These are phyloP conservation scores for Serpula lacrymans DNA, from an alignment of 768 basidiomycete genomes.

Conservation along the genomic window DNA sequence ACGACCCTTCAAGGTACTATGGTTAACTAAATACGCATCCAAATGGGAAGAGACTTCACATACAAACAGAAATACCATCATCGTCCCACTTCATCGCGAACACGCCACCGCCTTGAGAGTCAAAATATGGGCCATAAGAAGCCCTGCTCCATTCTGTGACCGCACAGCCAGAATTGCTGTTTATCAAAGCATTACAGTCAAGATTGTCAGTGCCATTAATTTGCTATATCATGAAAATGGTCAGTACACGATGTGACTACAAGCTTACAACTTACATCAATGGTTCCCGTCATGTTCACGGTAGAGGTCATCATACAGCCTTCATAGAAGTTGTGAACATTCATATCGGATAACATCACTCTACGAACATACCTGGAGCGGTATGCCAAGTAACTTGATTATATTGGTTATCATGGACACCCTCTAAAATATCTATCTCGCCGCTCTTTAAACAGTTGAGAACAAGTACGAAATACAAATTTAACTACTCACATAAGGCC, in stretches of 20 bases:
- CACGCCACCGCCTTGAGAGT: constrained; percentile 75
- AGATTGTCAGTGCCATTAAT: constrained; percentile 49
- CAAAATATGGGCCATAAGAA: constrained; percentile 83
- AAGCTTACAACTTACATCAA: constrained; percentile 57
- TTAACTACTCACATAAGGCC: constrained; percentile 55
- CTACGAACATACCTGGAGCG: constrained; percentile 42
- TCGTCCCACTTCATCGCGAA: constrained; percentile 91
- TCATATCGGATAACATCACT: background rate
- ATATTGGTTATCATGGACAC: constrained; percentile 80
- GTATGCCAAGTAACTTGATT: constrained; percentile 86
- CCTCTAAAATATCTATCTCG: constrained; percentile 83
- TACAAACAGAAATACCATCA: constrained; percentile 71
- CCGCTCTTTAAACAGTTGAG: constrained; percentile 46
- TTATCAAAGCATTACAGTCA: constrained; percentile 49
- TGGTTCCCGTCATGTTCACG: constrained; percentile 57
- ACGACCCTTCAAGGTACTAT: constrained; percentile 54
- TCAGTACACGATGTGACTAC: background rate
- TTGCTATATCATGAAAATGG: constrained; percentile 28
- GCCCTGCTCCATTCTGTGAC: constrained; percentile 76
- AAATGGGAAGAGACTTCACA: constrained; percentile 28
- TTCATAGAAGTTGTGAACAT: constrained; percentile 15
- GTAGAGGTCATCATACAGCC: constrained; percentile 58
- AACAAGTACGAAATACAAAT: background rate
- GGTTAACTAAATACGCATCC: background rate
- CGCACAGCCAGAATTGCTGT: constrained; percentile 71